These are phyloP conservation scores for Litsea cubeba DNA, from an alignment of 164 flowering plant species.

Conservation along the genomic window DNA sequence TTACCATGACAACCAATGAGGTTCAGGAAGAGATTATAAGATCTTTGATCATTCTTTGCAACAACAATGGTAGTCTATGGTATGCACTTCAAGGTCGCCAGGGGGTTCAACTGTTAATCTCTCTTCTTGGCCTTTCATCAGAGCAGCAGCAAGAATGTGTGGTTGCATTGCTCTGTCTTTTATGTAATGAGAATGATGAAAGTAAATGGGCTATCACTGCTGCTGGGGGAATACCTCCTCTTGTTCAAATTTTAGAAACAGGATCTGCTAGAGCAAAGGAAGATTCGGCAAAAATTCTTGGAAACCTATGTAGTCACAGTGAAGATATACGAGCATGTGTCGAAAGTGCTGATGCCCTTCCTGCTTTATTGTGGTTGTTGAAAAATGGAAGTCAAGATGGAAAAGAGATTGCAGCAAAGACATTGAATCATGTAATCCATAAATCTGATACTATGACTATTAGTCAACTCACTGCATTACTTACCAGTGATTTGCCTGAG, in stretches of 20 bases:
- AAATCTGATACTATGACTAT: conserved; percentile 95
- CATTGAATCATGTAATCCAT: conserved; percentile 89
- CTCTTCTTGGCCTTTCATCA: conserved; percentile 95
- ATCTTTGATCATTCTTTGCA: conserved; percentile 74
- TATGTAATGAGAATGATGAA: conserved; percentile 91
- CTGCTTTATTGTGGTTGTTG: conserved; percentile 91
- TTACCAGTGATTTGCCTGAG: conserved; percentile 92
- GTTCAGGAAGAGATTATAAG: conserved; percentile 81
- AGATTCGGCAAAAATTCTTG: conserved; percentile 89
- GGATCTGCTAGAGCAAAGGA: conserved; percentile 96
- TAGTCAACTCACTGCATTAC: conserved; percentile 86
- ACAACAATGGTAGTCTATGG: conserved; percentile 80
- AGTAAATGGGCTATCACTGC: conserved; percentile 99
- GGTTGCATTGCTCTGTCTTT: conserved; percentile 83
- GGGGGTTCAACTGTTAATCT: conserved; percentile 92
- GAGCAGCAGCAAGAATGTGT: conserved; percentile 99
- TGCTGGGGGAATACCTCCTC: conserved; percentile 99
- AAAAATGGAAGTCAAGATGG: conserved; percentile 92
- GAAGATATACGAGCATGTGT: conserved; percentile 99
- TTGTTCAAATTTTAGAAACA: conserved; percentile 93
- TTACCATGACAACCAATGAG: conserved; percentile 91
- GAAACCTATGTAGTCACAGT: conserved; percentile 94
- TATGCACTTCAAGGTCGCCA: conserved; percentile 95
- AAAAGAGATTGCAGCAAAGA: conserved; percentile 91
- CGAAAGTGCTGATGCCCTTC: conserved; percentile 99